Evolutionary conservation across 2,329 filamentous ascomycete genomes (phyloP), one percentile per base, ranked within the genome.

Genomic region (Venturia carpophila): DNA sequence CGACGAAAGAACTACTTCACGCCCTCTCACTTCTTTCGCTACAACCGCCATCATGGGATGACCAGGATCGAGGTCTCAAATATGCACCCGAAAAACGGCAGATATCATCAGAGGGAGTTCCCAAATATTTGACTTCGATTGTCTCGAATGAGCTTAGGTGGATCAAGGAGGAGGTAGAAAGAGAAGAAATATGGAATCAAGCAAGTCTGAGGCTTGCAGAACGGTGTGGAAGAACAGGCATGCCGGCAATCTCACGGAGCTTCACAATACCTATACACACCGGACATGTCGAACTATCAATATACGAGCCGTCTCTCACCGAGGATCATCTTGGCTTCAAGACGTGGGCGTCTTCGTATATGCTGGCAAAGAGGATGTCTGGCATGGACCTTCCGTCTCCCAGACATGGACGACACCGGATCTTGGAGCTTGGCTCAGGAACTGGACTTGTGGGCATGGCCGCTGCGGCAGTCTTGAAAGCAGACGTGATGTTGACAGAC

Each of bases 281-380:
- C 21, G 70, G 74, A 27, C 69, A 70, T 1, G 82, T 92, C 69
- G 82, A 87, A 58, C 79, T 99, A 62, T 82, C 83, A 43, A 85
- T 99, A 47, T 84, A 91, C 65, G 94, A 99, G 73, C 94, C 94
- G 1, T 87, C 92, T 0, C 80, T 97, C 65, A 96, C 91, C 0
- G 89, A 89, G 7, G 93, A 97, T 75, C 89, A 90, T 66, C 80
- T 97, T 21, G 94, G 94, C 1, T 82, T 95, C 74, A 97, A 99
- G 76, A 99, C 94, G 0, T 97, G 94, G 94, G 91, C 90, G 0
- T 93, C 92, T 0, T 93, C 92, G 0, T 95, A 92, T 72, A 83
- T 95, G 1, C 85, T 97, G 5, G 89, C 93, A 0, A 88, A 85
- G 69, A 85, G 89, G 30, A 82, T 97, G 34, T 71, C 72, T 60